Evolutionary conservation across 345 rosid species (phyloP).

Genomic region (Euphorbia peplus): DNA sequence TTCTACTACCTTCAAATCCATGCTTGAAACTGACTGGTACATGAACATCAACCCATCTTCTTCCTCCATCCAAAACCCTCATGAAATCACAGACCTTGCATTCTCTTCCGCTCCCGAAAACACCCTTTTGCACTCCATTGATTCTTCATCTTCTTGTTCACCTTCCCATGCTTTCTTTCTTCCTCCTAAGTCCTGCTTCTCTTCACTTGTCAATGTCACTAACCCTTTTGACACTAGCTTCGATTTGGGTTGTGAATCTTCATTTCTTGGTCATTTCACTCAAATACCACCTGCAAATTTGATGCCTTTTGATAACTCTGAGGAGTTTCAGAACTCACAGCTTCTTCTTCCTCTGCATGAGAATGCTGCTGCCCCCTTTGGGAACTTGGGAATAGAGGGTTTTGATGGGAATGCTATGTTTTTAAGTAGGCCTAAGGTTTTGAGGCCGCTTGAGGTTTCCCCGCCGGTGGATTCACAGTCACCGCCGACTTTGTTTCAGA

Average conservation of each 20-base stretch:
- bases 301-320: slow-evolving; percentile 39
- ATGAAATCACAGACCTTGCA: slow-evolving; percentile 44
- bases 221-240: slow-evolving; percentile 58
- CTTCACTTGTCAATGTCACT: slow-evolving; percentile 45
- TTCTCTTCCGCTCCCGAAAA: slow-evolving; percentile 36
- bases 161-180: slow-evolving; percentile 59
- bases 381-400: slow-evolving; percentile 40
- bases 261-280: slow-evolving; percentile 41
- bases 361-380: slow-evolving; percentile 25
- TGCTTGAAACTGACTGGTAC: slow-evolving; percentile 68
- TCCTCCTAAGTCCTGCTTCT: slow-evolving; percentile 39
- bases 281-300: slow-evolving; percentile 36
- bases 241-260: slow-evolving; percentile 55
- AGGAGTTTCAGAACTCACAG: slow-evolving; percentile 36
- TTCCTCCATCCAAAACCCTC: slow-evolving; percentile 34
- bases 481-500: slow-evolving; percentile 78
- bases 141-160: slow-evolving; percentile 67
- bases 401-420: slow-evolving; percentile 27
- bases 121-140: slow-evolving; percentile 47
- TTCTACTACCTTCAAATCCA: slow-evolving; percentile 52
- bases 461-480: slow-evolving; percentile 54
- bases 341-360: slow-evolving; percentile 36
- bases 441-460: slow-evolving; percentile 57
- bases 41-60: slow-evolving; percentile 27
- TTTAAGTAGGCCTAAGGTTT: slow-evolving; percentile 38